Evolutionary conservation across 192 early-diverging fungal species (phyloP).

Genomic region (Gigaspora rosea): DNA sequence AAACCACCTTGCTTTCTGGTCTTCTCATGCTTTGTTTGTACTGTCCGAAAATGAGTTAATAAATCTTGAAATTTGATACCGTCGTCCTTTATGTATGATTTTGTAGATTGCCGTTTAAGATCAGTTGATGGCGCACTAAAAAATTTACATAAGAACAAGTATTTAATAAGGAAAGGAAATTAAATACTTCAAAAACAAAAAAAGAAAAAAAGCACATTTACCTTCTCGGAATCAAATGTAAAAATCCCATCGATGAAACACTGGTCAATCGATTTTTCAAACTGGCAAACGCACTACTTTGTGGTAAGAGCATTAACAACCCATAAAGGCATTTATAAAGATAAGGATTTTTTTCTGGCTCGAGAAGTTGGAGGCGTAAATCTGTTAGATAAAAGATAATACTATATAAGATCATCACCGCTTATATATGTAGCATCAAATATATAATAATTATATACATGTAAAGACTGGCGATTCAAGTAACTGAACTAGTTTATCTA

Average conservation of each 20-base stretch:
- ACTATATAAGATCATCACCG: not conserved
- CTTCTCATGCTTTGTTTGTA: conserved; percentile 76
- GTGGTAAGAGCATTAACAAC: conserved; percentile 95
- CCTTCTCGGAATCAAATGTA: conserved; percentile 62
- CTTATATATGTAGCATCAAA: not conserved
- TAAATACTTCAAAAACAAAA: conserved; percentile 8
- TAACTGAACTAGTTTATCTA: conserved; percentile 98
- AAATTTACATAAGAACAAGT: not conserved
- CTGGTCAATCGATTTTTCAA: conserved; percentile 90
- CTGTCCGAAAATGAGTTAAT: conserved; percentile 69
- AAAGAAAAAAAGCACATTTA: conserved; percentile 27
- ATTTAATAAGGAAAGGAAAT: not conserved
- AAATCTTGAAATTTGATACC: conserved; percentile 69
- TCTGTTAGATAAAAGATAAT: conserved; percentile 40
- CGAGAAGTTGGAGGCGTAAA: conserved; percentile 89
- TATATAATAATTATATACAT: conserved; percentile 45
- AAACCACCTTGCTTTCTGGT: conserved; percentile 52
- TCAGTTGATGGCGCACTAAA: conserved; percentile 40
- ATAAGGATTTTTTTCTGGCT: conserved; percentile 86
- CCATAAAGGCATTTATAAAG: conserved; percentile 94
- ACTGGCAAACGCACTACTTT: conserved; percentile 94
- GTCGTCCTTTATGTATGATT: conserved; percentile 25
- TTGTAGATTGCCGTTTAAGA: conserved; percentile 30
- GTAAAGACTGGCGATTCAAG: conserved; percentile 98
- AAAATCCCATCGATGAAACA: conserved; percentile 70